Conservation (phyloP, 2,329 filamentous ascomycete genomes). For the Rosellinia necatrix region DNA sequence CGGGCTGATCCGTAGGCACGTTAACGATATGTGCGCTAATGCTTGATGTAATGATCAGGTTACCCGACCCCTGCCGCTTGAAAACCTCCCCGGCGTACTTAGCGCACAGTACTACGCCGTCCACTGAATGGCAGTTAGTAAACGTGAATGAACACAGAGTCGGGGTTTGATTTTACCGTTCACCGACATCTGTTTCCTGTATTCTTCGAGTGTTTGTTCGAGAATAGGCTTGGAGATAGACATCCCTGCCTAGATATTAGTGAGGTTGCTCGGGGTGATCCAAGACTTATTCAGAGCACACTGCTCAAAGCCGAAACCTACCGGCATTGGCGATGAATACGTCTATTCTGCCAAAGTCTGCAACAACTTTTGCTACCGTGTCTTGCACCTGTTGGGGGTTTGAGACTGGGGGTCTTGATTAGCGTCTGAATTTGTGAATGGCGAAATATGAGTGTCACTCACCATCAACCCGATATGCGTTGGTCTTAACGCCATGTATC, state of each 20-base stretch:
- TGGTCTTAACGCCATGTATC: background rate
- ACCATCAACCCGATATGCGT: background rate
- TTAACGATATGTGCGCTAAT: conserved; percentile 58
- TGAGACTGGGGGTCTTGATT: background rate
- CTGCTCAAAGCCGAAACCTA: background rate
- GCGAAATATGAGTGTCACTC: background rate
- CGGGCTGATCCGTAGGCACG: conserved; percentile 57
- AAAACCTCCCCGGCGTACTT: conserved; percentile 30
- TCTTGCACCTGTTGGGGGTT: background rate
- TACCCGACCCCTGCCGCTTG: conserved; percentile 26
- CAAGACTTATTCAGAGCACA: background rate
- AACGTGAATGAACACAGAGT: background rate
- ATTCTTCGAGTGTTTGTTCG: conserved; percentile 27
- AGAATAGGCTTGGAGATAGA: conserved; percentile 27
- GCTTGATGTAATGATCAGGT: conserved; percentile 34
- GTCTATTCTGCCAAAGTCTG: background rate
- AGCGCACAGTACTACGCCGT: conserved; percentile 26
- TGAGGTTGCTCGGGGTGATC: background rate
- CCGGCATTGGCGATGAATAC: background rate
- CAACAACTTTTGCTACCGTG: background rate
- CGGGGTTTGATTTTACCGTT: conserved; percentile 17
- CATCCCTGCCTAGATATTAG: too few species aligned
- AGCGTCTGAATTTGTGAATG: background rate
- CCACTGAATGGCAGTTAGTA: conserved; percentile 20
- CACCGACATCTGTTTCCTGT: conserved; percentile 26